phyloP scores from a whole-genome alignment of 1,284 basidiomycete species.

The Uromyces viciae-fabae region DNA sequence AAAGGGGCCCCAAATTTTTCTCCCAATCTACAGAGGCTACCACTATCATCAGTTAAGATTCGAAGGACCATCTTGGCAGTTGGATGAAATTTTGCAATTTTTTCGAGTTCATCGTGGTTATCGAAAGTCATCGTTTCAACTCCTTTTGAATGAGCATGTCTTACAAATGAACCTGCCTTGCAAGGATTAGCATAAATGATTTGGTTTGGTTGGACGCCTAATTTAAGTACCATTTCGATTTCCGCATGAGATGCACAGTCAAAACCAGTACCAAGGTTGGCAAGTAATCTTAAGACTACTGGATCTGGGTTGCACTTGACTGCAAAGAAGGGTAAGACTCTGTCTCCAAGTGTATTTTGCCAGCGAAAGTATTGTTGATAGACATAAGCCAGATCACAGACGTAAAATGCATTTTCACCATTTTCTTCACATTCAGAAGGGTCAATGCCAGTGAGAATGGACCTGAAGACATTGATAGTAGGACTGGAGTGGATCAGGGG shows the following conservation, averaged over 20 bases:
- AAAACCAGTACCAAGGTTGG: slow-evolving; percentile 84
- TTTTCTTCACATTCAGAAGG: slow-evolving; percentile 60
- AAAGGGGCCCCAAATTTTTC: slow-evolving; percentile 96
- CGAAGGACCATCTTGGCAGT: slow-evolving; percentile 82
- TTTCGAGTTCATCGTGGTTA: slow-evolving; percentile 95
- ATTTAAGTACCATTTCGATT: slow-evolving; percentile 73
- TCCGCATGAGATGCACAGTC: slow-evolving; percentile 98
- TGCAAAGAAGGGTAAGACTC: slow-evolving; percentile 88
- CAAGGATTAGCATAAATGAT: slow-evolving; percentile 99
- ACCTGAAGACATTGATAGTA: slow-evolving; percentile 24
- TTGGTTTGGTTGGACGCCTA: slow-evolving; percentile 61
- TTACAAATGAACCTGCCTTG: slow-evolving; percentile 91
- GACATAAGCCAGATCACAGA: slow-evolving; percentile 84
- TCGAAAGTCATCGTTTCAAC: slow-evolving; percentile 97
- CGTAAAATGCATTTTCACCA: slow-evolving; percentile 91
- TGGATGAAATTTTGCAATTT: slow-evolving; percentile 79
- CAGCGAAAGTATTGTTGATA: slow-evolving; percentile 83
- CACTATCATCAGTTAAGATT: slow-evolving; percentile 95
- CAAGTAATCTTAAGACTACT: slow-evolving; percentile 82
- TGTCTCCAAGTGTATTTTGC: slow-evolving; percentile 66
- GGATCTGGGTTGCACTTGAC: slow-evolving; percentile 98
- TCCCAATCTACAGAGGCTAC: slow-evolving; percentile 85
- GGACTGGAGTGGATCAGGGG: slow-evolving; percentile 27
- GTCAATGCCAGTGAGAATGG: slow-evolving; percentile 51
- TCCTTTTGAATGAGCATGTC: slow-evolving; percentile 70